Evolutionary conservation across 495 filamentous ascomycete genomes (phyloP), one percentile per base, ranked within the genome.

Genomic region (Aspergillus ostianus): DNA sequence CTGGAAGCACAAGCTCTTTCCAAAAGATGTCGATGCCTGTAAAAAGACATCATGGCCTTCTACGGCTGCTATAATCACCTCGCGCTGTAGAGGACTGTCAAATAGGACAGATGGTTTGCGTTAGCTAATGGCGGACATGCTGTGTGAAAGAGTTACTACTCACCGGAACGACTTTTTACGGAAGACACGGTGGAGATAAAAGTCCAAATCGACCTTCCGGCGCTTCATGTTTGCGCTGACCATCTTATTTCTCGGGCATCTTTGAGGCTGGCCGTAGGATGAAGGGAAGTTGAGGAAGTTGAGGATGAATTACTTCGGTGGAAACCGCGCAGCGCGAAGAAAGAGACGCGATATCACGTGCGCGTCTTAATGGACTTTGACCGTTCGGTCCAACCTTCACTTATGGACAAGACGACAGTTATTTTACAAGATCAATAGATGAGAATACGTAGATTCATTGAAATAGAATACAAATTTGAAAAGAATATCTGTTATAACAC

Each of bases 11-110:
- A 98, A 70, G 67, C 91, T 96, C 72, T 98, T 98, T 15, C 93
- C 93, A 68, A 96, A 96, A 1, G 91, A 94, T 4, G 93, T 98
- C n/a, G 92, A 93, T 36, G 93, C 93, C 71, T 97, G 93, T 2
- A 98, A 82, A 68, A 96, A 97, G 26, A 98, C 88, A 88, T 98
- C 93, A 48, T 93, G 79, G 18, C 90, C 89, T 51, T 90, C 86
- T 18, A 97, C 80, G 4, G 90, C 87, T 27, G 91, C 88, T 23
- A 76, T 71, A 46, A 98, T 95, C 47, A 97, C 92, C 56, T 98
- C 91, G 57, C 90, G 82, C 67, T 98, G 93, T 6, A 89, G 79
- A 19, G 92, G 92, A 64, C 93, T 92, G 61, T 66, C 66, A 23
- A 15, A 17, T 12, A 20, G n/a, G 73, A 59, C 67, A 5, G 36